phyloP scores from a whole-genome alignment of 306 rosid species.

The Styphnolobium japonicum region DNA sequence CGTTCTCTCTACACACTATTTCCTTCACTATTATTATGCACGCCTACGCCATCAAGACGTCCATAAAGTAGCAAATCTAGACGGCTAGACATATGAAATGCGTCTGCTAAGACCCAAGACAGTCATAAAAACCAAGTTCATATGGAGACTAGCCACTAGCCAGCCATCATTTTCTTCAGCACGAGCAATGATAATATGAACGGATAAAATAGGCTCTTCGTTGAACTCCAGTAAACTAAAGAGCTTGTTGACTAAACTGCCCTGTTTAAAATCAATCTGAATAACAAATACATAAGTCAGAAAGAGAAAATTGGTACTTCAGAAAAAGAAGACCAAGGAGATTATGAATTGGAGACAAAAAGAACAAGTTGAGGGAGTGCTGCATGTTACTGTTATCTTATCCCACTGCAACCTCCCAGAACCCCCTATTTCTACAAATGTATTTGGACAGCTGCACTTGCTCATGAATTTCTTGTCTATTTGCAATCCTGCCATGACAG shows the following conservation, averaged over 20 bases:
- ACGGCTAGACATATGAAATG: too few species aligned
- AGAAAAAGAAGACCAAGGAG: constrained; percentile 10
- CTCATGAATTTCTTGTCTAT: background rate
- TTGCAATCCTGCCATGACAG: background rate
- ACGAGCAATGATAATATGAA: too few species aligned
- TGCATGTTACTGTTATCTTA: constrained; percentile 24
- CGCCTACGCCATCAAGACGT: too few species aligned
- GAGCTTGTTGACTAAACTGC: background rate
- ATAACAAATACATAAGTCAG: constrained; percentile 26
- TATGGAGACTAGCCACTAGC: too few species aligned
- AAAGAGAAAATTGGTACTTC: constrained; percentile 17
- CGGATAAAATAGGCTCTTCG: too few species aligned
- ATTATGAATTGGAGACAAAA: constrained; percentile 13
- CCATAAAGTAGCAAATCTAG: too few species aligned
- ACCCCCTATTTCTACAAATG: constrained; percentile 21
- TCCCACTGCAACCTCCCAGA: constrained; percentile 6
- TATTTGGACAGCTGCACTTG: constrained; percentile 23
- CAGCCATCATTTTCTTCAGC: too few species aligned
- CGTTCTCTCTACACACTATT: too few species aligned
- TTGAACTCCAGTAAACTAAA: too few species aligned
- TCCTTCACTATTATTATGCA: too few species aligned
- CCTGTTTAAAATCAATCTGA: constrained; percentile 28
- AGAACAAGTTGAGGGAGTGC: constrained; percentile 14
- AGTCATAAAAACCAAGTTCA: too few species aligned
- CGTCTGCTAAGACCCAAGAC: too few species aligned